Base-by-base conservation (phyloP, 2,329 filamentous ascomycete species). In the Ambrosiella cleistominuta region DNA sequence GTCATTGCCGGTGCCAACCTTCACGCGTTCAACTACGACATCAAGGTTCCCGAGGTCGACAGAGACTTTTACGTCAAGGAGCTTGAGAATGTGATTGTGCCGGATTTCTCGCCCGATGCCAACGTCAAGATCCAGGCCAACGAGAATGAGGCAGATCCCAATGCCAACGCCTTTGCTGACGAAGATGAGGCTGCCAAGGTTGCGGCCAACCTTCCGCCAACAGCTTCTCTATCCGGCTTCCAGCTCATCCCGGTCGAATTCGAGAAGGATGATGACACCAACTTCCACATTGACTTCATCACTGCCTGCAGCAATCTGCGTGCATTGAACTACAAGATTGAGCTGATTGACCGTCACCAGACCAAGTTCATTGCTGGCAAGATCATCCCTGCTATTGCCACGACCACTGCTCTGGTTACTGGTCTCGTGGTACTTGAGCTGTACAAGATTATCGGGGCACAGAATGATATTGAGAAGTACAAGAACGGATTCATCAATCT, bases 331-430 rank as follows among this genome's bases (percentile, higher is more conserved):
- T 98, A 98, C 79, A 95, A 93, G 70, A 98, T 98, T 64, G 82
- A 88, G 66, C 79, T 83, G 63, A 90, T 93, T 0, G 91, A 98
- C 68, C 81, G 88, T 62, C 93, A 96, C 78, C 95, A 93, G 82
- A 98, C 91, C 62, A 98, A 98, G 76, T 97, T 98, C 71, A 98
- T 98, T 68, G 94, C 93, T 38, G 93, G 93, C 69, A 98, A 98
- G 80, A 98, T 98, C 65, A 98, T 98, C 64, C 93, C 93, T 19
- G 93, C 93, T 51, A 98, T 98, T 70, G 93, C 93, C 50, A 98
- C 93, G 2, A 97, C 93, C 0, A 98, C 93, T 2, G 91, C 93
- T 2, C 76, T 98, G 60, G 91, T 97, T 11, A 98, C 93, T 2
- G 93, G 93, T 60, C 77, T 98, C 51, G 89, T 98, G 57, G 79